These are phyloP conservation scores for Arthrobotrys iridis DNA, from an alignment of 2,329 filamentous ascomycete species.

Conservation along the genomic window DNA sequence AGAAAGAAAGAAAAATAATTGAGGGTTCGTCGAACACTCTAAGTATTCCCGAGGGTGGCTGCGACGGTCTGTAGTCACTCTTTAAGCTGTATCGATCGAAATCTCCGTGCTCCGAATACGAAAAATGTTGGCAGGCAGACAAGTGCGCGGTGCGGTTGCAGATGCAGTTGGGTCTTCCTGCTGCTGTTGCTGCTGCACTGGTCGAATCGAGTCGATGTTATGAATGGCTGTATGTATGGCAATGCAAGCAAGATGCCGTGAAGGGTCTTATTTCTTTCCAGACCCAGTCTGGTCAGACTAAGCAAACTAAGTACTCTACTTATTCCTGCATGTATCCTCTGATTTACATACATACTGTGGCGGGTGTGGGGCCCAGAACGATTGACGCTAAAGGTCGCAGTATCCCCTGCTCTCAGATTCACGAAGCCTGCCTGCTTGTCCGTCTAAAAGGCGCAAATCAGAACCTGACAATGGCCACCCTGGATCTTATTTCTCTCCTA, in stretches of 20 bases:
- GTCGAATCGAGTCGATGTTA: constrained; percentile 7
- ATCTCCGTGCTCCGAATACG: not conserved
- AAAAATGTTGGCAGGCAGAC: not conserved
- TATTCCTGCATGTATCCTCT: constrained; percentile 22
- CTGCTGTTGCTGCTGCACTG: not conserved
- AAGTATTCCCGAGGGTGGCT: too few relatives aligned
- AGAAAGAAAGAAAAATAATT: too few relatives aligned
- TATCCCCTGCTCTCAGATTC: constrained; percentile 19
- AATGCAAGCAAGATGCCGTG: constrained; percentile 52
- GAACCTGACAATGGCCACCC: constrained; percentile 29
- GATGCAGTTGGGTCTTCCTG: constrained; percentile 7
- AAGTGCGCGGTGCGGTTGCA: constrained; percentile 4
- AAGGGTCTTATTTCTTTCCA: constrained; percentile 51
- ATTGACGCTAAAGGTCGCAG: constrained; percentile 40
- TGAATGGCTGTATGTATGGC: constrained; percentile 27
- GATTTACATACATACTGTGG: constrained; percentile 34
- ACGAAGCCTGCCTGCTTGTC: constrained; percentile 23
- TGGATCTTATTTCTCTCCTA: constrained; percentile 18
- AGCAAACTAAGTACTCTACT: constrained; percentile 5
- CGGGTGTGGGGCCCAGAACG: constrained; percentile 53
- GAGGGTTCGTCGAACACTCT: not conserved
- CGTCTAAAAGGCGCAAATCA: constrained; percentile 44
- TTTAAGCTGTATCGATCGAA: constrained; percentile 9
- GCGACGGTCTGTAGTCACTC: not conserved
- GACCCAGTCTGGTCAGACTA: constrained; percentile 13